These are phyloP conservation scores for Pythium scleroteichum DNA, from an alignment of 352 stramenopile species.

Conservation along the genomic window DNA sequence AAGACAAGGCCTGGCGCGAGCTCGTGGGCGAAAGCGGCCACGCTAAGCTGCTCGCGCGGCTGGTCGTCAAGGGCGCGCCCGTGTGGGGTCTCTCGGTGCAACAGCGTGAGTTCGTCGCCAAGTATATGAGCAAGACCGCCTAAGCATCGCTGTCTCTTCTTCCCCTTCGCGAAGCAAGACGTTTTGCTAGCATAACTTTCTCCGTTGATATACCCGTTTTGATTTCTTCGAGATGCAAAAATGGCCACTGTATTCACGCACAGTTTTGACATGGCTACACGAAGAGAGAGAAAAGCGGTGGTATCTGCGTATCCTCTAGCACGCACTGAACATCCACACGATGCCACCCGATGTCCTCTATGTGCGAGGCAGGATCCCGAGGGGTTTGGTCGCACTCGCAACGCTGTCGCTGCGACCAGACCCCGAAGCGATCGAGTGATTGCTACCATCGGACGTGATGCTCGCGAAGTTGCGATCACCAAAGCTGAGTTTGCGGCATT, in stretches of 20 bases:
- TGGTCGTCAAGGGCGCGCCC: slow-evolving; percentile 71
- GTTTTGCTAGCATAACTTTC: slow-evolving; percentile 7
- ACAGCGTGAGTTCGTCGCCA: slow-evolving; percentile 73
- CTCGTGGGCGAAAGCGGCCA: slow-evolving; percentile 45
- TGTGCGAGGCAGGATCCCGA: no score
- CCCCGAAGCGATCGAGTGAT: slow-evolving; percentile 11
- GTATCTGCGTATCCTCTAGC: no score
- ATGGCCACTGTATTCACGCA: no score
- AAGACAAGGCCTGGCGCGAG: slow-evolving; percentile 33
- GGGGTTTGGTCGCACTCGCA: background rate
- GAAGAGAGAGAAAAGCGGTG: no score
- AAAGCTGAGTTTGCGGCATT: slow-evolving; percentile 23
- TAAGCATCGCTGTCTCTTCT: background rate
- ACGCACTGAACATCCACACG: no score
- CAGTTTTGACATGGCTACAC: no score
- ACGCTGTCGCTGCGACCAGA: background rate
- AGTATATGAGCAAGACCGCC: slow-evolving; percentile 33
- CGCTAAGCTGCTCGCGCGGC: slow-evolving; percentile 49
- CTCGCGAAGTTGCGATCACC: slow-evolving; percentile 20
- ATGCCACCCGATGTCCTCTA: no score
- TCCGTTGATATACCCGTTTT: background rate
- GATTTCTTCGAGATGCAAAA: no score
- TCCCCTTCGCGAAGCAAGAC: background rate
- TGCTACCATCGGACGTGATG: slow-evolving; percentile 27
- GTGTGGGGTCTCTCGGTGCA: slow-evolving; percentile 74